Evolutionary conservation across 2,329 filamentous ascomycete species (phyloP).

Genomic region (Hymenoscyphus fructigenus): DNA sequence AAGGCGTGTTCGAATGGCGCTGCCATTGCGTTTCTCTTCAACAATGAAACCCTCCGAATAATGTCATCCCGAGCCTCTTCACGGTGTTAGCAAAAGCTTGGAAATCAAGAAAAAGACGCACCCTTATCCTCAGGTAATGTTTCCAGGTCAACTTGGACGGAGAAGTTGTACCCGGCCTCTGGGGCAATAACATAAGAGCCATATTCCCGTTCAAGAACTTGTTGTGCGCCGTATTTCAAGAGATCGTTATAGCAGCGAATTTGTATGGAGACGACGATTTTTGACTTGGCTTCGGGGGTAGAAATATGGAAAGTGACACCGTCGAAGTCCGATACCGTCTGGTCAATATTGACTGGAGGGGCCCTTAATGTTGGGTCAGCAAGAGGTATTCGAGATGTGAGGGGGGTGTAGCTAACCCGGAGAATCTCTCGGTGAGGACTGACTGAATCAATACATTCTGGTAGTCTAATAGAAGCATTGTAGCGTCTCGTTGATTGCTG

Average conservation of each 20-base stretch:
- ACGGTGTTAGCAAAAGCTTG: slow-evolving; percentile 14
- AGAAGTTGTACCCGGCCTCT: slow-evolving; percentile 95
- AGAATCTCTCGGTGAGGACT: slow-evolving; percentile 89
- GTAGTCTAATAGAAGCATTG: slow-evolving; percentile 93
- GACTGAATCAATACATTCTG: slow-evolving; percentile 98
- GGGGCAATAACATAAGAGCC: slow-evolving; percentile 84
- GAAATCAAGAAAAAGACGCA: slow-evolving; percentile 36
- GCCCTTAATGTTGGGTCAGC: slow-evolving; percentile 55
- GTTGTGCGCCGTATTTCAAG: slow-evolving; percentile 86
- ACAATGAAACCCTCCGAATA: slow-evolving; percentile 79
- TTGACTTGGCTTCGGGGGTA: slow-evolving; percentile 88
- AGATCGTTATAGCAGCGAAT: slow-evolving; percentile 95
- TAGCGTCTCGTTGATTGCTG: slow-evolving; percentile 30
- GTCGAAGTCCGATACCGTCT: slow-evolving; percentile 98
- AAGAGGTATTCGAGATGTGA: slow-evolving; percentile 25
- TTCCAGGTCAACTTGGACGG: slow-evolving; percentile 84
- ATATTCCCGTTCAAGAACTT: slow-evolving; percentile 92
- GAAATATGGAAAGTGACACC: slow-evolving; percentile 98
- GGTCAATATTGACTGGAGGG: slow-evolving; percentile 85
- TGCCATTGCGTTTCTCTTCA: slow-evolving; percentile 99
- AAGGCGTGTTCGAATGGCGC: slow-evolving; percentile 98
- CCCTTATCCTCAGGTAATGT: slow-evolving; percentile 78
- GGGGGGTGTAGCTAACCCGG: slow-evolving; percentile 30
- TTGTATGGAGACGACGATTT: slow-evolving; percentile 91
- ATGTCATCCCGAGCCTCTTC: slow-evolving; percentile 79